Base-by-base conservation (phyloP, 2,329 filamentous ascomycete genomes). In the Aspergillus ruber region DNA sequence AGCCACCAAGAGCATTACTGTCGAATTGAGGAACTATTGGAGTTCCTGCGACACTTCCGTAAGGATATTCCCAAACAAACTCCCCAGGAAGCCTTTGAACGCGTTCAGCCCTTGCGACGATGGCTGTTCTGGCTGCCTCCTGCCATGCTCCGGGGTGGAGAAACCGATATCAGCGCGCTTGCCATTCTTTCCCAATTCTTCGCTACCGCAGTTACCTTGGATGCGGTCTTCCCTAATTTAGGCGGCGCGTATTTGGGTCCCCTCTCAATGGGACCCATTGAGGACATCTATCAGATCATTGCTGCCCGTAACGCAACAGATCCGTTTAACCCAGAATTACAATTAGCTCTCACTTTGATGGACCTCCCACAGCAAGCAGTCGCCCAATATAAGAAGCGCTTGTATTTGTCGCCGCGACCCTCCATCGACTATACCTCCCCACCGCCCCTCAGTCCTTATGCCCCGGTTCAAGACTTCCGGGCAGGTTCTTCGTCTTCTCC, bases 121-220 rank as follows among this genome's bases (percentile, higher is more conserved):
- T 96, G 91, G 90, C 80, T 97, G 13, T 95, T 97, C 71, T 97
- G 91, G 90, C 82, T 95, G 47, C 93, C 93, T 1, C 84, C 95
- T 29, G 83, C 84, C 56, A 85, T 90, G 58, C 78, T 96, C 21
- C 85, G 91, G 64, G 82, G 84, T 54, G 86, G 84, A 42, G 82
- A 85, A 44, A 81, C 82, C 32, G 89, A 91, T 55, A 80, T 87
- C 20, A 87, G 82, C 50, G 85, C 89, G 1, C 77, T 96, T 56
- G 77, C 95, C 45, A 84, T 94, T 52, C 83, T 97, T 46, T 87
- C 90, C 9, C 88, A 97, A 64, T 89, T 95, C 67, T 97, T 95
- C 71, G 90, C 88, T 0, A 83, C 90, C 15, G 90, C 89, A 3
- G 76, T 97, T 50, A 82, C 89, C 35, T 81, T 97, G 70, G 90